Base-by-base conservation (phyloP, 176 grass and related monocot species). In the Oryza coarctata region DNA sequence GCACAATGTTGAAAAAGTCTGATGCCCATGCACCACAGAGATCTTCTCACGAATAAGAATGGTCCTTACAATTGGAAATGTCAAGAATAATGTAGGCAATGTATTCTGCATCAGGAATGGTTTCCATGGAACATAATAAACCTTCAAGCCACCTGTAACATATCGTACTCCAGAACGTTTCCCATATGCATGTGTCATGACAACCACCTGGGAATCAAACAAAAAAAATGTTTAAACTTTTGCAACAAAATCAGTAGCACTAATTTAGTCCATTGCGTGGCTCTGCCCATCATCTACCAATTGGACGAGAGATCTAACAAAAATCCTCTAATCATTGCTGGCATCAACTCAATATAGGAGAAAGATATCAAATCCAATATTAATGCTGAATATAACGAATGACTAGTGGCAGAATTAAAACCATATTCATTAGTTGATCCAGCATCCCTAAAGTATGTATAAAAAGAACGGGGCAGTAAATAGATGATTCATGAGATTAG, bases 121-220 rank as follows among this genome's bases (percentile, higher is more conserved):
- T 29, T 75, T 90, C 92, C 92, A 94, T 62, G 95, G 92, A 43
- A 94, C 88, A 90, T 94, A 94, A 88, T 98, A 98, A 52, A 98
- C 88, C 87, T 98, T 98, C 75, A 98, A 64, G 73, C 93, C 93
- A 11, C 89, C 88, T 23, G 95, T 98, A 70, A 98, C 64, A 81
- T 97, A 98, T 27, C 92, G 92, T 64, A 98, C 90, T 74, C 95
- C 95, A 86, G 92, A 92, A 47, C 92, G 92, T 15, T 86, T 91
- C 75, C 95, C 92, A 87, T 97, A 97, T 44, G 95, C 89, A 92
- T 97, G 95, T 20, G 95, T 94, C 95, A 97, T 94, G 73, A 97
- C 85, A 29, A 97, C 88, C 39, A 97, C 94, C 94, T 97, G 85
- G 65, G 43, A 45, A 87, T 66, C 55, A 61, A 57, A 75, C 5